Conservation (phyloP, 108 stramenopile species). For the Licmophora abbreviata region DNA sequence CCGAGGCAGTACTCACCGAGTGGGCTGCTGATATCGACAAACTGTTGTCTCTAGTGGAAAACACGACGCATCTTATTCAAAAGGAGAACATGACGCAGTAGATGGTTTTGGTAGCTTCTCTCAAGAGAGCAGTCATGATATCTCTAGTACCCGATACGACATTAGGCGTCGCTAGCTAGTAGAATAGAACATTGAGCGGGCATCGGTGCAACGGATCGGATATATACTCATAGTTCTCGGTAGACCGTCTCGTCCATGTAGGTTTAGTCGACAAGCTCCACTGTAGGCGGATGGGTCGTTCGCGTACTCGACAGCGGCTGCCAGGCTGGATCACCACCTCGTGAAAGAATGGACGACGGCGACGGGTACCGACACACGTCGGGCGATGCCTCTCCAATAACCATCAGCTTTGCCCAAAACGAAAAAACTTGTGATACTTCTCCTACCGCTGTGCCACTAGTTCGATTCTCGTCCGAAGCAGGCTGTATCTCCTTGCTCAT, state of each 20-base stretch:
- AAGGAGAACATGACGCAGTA: slow-evolving; percentile 88
- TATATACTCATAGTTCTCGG: too few species aligned
- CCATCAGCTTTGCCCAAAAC: slow-evolving; percentile 61
- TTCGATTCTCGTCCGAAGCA: background rate
- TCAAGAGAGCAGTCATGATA: too few species aligned
- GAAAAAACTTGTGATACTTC: slow-evolving; percentile 43
- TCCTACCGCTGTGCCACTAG: slow-evolving; percentile 8
- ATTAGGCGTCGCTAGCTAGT: too few species aligned
- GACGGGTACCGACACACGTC: slow-evolving; percentile 57
- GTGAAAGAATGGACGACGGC: slow-evolving; percentile 47
- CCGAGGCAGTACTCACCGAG: slow-evolving; percentile 86
- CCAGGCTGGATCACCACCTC: slow-evolving; percentile 43
- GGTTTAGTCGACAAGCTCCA: slow-evolving; percentile 41
- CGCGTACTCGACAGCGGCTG: slow-evolving; percentile 26
- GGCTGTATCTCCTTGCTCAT: slow-evolving; percentile 57
- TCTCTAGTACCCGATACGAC: too few species aligned
- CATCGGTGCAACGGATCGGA: too few species aligned
- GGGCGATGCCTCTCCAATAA: slow-evolving; percentile 43
- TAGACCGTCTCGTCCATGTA: too few species aligned
- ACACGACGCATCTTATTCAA: slow-evolving; percentile 93
- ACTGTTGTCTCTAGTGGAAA: slow-evolving; percentile 89
- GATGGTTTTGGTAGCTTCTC: background rate
- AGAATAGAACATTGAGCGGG: too few species aligned
- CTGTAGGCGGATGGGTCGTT: slow-evolving; percentile 39
- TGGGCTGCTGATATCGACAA: slow-evolving; percentile 92